Evolutionary conservation across 2,329 filamentous ascomycete genomes (phyloP).

Genomic region (Xylariaceae sp.): DNA sequence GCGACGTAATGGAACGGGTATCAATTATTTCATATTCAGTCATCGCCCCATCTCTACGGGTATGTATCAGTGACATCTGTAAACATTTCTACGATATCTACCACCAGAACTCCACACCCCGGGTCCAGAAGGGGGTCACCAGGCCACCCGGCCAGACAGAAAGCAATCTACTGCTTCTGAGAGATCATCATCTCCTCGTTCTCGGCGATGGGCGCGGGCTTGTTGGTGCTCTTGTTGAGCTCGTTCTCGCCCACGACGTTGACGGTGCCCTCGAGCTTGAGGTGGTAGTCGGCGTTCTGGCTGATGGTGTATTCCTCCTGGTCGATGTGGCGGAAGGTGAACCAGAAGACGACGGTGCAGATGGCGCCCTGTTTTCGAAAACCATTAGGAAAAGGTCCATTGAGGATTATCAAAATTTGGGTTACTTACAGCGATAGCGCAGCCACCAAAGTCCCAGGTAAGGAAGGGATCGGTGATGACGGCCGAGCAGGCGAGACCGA

Average conservation of each 20-base stretch:
- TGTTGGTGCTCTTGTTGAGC: slow-evolving; percentile 28
- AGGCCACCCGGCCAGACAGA: too few relatives aligned
- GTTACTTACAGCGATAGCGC: slow-evolving; percentile 43
- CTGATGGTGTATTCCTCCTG: slow-evolving; percentile 39
- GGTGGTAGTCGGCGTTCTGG: slow-evolving; percentile 32
- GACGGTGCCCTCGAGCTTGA: slow-evolving; percentile 32
- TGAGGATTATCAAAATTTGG: too few relatives aligned
- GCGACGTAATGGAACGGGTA: too few relatives aligned
- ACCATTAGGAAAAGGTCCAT: too few relatives aligned
- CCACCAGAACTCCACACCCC: too few relatives aligned
- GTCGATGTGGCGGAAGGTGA: slow-evolving; percentile 43
- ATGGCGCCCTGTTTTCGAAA: too few relatives aligned
- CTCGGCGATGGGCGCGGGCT: slow-evolving; percentile 25
- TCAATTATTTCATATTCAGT: too few relatives aligned
- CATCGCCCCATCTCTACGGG: too few relatives aligned
- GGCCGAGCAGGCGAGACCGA: slow-evolving; percentile 40
- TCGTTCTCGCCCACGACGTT: slow-evolving; percentile 39
- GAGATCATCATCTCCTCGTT: slow-evolving; percentile 33
- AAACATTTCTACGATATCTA: too few relatives aligned
- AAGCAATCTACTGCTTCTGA: slow-evolving; percentile 24
- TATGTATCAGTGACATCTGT: too few relatives aligned
- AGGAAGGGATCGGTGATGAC: slow-evolving; percentile 45
- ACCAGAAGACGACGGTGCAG: slow-evolving; percentile 40
- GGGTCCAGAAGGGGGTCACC: too few relatives aligned
- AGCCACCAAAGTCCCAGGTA: slow-evolving; percentile 45